Evolutionary conservation across 208 protist genomes (phyloP).

Genomic region (Naegleria gruberi): DNA sequence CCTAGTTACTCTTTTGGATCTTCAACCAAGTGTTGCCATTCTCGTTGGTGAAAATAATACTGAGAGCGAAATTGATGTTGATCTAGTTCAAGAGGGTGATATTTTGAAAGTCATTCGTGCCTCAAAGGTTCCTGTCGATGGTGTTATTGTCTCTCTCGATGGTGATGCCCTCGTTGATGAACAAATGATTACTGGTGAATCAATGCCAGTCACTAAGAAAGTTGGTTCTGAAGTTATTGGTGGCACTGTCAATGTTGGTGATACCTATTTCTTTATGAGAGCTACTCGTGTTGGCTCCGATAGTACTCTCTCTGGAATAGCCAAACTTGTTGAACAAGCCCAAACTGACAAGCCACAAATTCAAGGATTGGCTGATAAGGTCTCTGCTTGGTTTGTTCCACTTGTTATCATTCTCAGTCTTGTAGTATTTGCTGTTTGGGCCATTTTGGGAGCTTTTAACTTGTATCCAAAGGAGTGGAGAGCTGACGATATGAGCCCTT

Average conservation of each 20-base stretch:
- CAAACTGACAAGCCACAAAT: constrained; percentile 87
- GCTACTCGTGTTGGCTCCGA: constrained; percentile 42
- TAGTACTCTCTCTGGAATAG: constrained; percentile 81
- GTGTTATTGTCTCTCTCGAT: constrained; percentile 52
- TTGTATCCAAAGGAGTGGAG: constrained; percentile 60
- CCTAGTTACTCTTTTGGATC: constrained; percentile 67
- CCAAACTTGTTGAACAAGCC: constrained; percentile 87
- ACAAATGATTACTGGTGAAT: constrained; percentile 86
- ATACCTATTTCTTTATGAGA: constrained; percentile 1
- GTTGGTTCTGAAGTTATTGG: constrained; percentile 35
- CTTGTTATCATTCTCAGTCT: constrained; percentile 70
- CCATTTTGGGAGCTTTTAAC: constrained; percentile 52
- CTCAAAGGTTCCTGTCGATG: constrained; percentile 78
- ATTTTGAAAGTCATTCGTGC: constrained; percentile 70
- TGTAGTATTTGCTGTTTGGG: constrained; percentile 76
- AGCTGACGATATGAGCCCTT: constrained; percentile 31
- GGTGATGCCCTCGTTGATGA: constrained; percentile 79
- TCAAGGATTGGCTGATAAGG: constrained; percentile 72
- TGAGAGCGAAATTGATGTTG: constrained; percentile 41
- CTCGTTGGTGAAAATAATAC: constrained; percentile 33
- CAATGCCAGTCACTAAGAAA: constrained; percentile 57
- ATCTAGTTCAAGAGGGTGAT: constrained; percentile 48
- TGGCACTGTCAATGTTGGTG: constrained; percentile 40
- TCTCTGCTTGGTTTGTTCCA: constrained; percentile 86
- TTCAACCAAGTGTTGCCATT: constrained; percentile 48